Evolutionary conservation across 495 filamentous ascomycete species (phyloP).

Genomic region (Penicillium arizonense): DNA sequence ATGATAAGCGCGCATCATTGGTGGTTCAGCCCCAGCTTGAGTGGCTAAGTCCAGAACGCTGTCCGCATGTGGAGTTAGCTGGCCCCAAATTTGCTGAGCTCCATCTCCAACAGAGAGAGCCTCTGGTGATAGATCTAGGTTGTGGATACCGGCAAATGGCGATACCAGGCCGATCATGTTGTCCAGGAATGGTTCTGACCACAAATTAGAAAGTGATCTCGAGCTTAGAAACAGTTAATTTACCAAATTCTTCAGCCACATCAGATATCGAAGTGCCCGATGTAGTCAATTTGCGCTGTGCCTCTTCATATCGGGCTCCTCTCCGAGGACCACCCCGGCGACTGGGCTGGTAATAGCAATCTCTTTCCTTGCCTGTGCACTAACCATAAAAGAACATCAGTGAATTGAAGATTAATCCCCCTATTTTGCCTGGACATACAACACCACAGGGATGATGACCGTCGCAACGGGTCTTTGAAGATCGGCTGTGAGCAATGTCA

Average conservation of each 20-base stretch:
- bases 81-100: constrained; percentile 16
- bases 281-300: constrained; percentile 1
- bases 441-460: constrained; percentile 46
- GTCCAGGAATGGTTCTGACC: constrained; percentile 14
- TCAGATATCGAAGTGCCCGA: constrained; percentile 5
- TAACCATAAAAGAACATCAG: constrained; percentile 6
- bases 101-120: constrained; percentile 11
- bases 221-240: not conserved
- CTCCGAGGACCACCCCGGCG: constrained; percentile 47
- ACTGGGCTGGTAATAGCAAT: constrained; percentile 49
- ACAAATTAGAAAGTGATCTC: not conserved
- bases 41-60: constrained; percentile 13
- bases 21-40: constrained; percentile 2
- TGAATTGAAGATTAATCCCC: not conserved
- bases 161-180: constrained; percentile 16
- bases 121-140: constrained; percentile 19
- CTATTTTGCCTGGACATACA: constrained; percentile 29
- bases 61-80: constrained; percentile 23
- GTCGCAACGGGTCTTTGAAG: constrained; percentile 52
- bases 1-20: constrained; percentile 20
- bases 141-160: constrained; percentile 17
- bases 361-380: constrained; percentile 42
- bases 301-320: constrained; percentile 17
- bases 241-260: constrained; percentile 12
- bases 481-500: constrained; percentile 35